Evolutionary conservation across 495 filamentous ascomycete species (phyloP), one percentile per base, ranked within the genome.

Genomic region (Penicillium paradoxum): DNA sequence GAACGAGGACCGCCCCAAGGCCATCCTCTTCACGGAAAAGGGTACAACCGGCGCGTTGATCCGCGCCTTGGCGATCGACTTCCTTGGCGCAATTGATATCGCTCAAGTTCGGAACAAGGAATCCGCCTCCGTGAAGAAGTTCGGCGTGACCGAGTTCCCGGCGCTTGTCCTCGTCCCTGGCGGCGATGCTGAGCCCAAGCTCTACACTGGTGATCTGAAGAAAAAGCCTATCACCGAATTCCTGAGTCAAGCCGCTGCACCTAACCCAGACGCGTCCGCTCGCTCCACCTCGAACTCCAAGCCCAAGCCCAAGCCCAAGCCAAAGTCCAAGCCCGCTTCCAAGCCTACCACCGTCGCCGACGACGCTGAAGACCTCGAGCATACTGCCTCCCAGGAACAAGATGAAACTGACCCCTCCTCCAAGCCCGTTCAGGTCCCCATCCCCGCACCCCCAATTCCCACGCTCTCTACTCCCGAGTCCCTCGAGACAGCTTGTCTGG

Each of bases 1-100:
- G 57, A 82, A 84, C 38, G 87, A 89, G 51, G 83, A 88, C 34
- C 79, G 80, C 5, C 80, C 89, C 32, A 97, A 96, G 74, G 91
- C 89, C 4, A 83, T 99, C 37, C 75, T 97, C 11, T 97, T 99
- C 72, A 96, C 88, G 2, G 89, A 96, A 53, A 97, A 97, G 71
- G 92, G 91, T 1, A 86, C 86, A 13, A 91, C 87, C 0, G 88
- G 88, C 65, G 78, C 91, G 9, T 73, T 96, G 13, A 77, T 95
- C 49, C 89, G 87, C 69, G 84, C 89, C 27, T 64, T 97, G 21
- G 92, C 95, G 1, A 88, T 96, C 53, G 95, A 97, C 55, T 97
- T 92, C 68, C 73, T 91, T n/a, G 91, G 84, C 25, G 80, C 80
- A 38, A 84, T 97, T 60, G 78, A 78, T 11, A 77, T 99, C 50